Percentiles rank a stretch among this genome's conserved stretches.
These are phyloP conservation scores for Xanthoconium purpureum DNA, from an alignment of 768 basidiomycete genomes.

Conservation along the genomic window DNA sequence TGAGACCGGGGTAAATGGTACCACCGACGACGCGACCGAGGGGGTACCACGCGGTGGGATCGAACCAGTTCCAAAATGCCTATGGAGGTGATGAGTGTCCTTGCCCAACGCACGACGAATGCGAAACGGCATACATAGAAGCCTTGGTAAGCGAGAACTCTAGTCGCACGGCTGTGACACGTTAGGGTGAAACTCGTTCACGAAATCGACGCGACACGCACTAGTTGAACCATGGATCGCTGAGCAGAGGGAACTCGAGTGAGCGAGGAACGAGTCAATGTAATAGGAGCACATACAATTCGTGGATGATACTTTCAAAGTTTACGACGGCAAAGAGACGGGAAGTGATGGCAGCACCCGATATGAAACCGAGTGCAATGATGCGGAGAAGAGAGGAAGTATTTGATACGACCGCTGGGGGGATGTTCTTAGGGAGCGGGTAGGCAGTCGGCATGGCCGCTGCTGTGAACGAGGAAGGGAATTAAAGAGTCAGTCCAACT, in stretches of 20 bases:
- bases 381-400: conserved; percentile 90
- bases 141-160: conserved; percentile 84
- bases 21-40: conserved; percentile 97
- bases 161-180: conserved; percentile 77
- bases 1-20: conserved; percentile 96
- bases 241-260: conserved; percentile 28
- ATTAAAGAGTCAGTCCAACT: background rate
- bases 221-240: conserved; percentile 99
- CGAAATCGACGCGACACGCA: conserved; percentile 41
- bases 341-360: conserved; percentile 91
- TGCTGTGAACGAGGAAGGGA: background rate
- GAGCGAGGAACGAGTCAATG: background rate
- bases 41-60: conserved; percentile 99
- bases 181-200: background rate
- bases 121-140: conserved; percentile 73
- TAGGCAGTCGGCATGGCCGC: conserved; percentile 72
- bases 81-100: conserved; percentile 30
- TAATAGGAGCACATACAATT: conserved; percentile 68
- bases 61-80: conserved; percentile 99
- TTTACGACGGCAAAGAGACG: conserved; percentile 96
- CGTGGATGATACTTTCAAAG: conserved; percentile 99
- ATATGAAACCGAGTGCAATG: conserved; percentile 85
- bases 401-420: conserved; percentile 74
- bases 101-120: background rate
- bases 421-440: conserved; percentile 65